Base-by-base conservation (phyloP, 2,329 filamentous ascomycete species). In the Juglanconis sp. region DNA sequence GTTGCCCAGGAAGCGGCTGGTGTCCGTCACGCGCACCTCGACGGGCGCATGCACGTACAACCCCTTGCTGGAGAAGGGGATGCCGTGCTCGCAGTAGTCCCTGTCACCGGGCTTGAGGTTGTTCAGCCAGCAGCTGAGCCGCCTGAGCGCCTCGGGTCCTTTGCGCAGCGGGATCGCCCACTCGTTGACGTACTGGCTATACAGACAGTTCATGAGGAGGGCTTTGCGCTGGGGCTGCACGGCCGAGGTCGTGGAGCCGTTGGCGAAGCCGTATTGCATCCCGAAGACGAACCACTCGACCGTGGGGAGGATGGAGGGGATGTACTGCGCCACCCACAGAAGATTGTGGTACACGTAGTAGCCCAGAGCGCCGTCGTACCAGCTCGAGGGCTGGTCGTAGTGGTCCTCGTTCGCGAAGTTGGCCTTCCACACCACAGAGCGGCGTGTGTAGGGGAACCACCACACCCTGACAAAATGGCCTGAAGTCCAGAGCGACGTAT, bases 101-200 rank as follows among this genome's bases (percentile, higher is more conserved):
- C 73, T 71, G 65, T 91, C 87, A 51, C 86, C 83, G 63, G 89
- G 74, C 59, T 66, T 58, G 17, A 74, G 69, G 13, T 84, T 86
- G 72, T 87, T 89, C 56, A 99, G 81, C 95, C 95, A 99, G 52
- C 90, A 89, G 44, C 88, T 90, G 11, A 99, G 82, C 9, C 95
- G 87, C 36, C 80, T 83, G 48, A 99, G 85, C 7, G 92, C 93
- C 74, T 97, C 93, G 13, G 94, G 94, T 0, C 95, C 95, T 66
- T 89, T 89, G 64, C 86, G 79, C 1, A 99, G 81, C 1, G 95
- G 94, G 6, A 99, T 83, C 0, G 94, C 94, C 95, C 95, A 99
- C 73, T 99, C 95, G 73, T 99, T 97, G 65, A 99, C 95, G 68
- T 92, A 96, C 71, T 99, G 95, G n/a, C 90, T 94, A 79, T 97